Evolutionary conservation across 345 rosid species (phyloP), one percentile per base, ranked within the genome.

Genomic region (Turritis glabra): DNA sequence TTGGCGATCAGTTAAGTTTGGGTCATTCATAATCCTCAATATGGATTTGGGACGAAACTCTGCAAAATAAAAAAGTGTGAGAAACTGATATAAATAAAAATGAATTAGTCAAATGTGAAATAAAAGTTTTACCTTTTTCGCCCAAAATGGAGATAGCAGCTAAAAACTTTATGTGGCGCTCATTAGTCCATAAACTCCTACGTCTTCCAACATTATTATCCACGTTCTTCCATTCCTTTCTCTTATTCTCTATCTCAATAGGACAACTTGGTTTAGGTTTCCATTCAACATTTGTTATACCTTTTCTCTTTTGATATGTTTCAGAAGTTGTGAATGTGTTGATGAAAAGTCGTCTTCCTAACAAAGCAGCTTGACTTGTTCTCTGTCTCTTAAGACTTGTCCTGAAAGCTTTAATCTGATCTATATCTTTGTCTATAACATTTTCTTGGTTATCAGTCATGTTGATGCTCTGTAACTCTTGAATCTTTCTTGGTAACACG

Each of bases 31-130:
- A 79, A 64, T 44, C 57, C 15, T 5, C 35, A 77, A 40, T 58
- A 86, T 82, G 11, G 40, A 7, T 68, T 71, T 87, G 0, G 90
- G 96, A 30, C 77, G 68, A 74, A 79, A 83, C 2, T 75, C 92
- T 87, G 72, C 12, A 69, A 41, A 40, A 2, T 2, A 41, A 47
- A 15, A 1, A 3, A 23, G 5, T 11, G 50, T 32, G 17, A 29
- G 11, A 47, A 48, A 6, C n/a, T 19, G 2, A 38, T n/a, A 37
- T 1, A 57, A 14, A 38, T 0, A 7, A 46, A 15, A 0, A 38
- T 3, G 13, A 29, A 69, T 27, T 1, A 8, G 2, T 46, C 5
- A 21, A 32, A 72, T 63, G 17, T 17, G 5, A 3, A 30, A 9
- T 7, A 38, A 8, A 41, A 41, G 19, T 18, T 2, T 52, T 78